Percentiles rank a stretch among this genome's conserved stretches.
Evolutionary conservation across 345 rosid genomes (phyloP).

Genomic region (Raphanus sativus): DNA sequence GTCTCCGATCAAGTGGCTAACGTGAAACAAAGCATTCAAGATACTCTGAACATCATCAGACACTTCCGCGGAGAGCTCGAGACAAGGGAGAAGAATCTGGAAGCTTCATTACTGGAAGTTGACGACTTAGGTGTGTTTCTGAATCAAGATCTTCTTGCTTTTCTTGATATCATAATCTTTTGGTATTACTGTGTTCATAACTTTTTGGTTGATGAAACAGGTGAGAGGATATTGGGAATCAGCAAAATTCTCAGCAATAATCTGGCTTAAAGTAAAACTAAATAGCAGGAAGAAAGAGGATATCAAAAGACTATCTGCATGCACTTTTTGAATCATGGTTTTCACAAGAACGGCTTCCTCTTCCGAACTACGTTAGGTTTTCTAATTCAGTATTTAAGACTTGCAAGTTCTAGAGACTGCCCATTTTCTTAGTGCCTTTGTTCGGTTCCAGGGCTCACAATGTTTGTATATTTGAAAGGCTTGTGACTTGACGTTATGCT

Average conservation of each 20-base stretch:
- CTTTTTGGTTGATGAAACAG: conserved; percentile 14
- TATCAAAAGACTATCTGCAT: not conserved
- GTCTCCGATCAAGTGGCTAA: conserved; percentile 26
- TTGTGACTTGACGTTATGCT: not conserved
- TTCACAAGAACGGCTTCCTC: not conserved
- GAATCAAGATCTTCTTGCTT: not conserved
- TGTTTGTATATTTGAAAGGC: not conserved
- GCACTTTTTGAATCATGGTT: not conserved
- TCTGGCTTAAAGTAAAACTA: not conserved
- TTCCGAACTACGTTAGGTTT: not conserved
- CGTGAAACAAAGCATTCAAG: conserved; percentile 13
- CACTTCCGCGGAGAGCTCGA: conserved; percentile 2
- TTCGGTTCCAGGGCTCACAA: not conserved
- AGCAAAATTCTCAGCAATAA: conserved; percentile 28
- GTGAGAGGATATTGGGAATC: conserved; percentile 31
- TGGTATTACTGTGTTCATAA: not conserved
- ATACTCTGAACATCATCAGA: conserved; percentile 17
- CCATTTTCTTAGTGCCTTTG: not conserved
- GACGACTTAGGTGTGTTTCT: conserved; percentile 19
- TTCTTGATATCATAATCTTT: not conserved
- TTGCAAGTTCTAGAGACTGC: conserved; percentile 7
- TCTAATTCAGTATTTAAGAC: not conserved
- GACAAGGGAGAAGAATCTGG: conserved; percentile 25
- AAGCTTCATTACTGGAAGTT: conserved; percentile 21
- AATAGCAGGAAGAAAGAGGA: not conserved